These are phyloP conservation scores for Lipomyces yamanashiensis DNA, from an alignment of 805 yeast species.

Conservation along the genomic window DNA sequence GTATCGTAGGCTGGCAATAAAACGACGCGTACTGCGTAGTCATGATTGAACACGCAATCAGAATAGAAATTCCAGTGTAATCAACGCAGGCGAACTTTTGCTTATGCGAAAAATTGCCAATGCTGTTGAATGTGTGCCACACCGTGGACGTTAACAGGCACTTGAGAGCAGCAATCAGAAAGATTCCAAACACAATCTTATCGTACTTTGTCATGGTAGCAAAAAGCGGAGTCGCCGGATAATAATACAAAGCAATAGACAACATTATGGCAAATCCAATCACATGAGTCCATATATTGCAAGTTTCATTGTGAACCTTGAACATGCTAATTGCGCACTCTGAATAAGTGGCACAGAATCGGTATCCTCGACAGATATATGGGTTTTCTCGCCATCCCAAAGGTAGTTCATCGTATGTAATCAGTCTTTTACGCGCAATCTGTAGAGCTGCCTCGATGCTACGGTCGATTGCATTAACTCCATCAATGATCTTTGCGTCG, in stretches of 20 bases:
- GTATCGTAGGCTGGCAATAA: slow-evolving; percentile 58
- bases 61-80: slow-evolving; percentile 88
- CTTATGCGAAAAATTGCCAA: slow-evolving; percentile 62
- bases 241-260: slow-evolving; percentile 62
- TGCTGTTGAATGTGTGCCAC: slow-evolving; percentile 92
- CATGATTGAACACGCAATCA: slow-evolving; percentile 86
- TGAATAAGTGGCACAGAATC: slow-evolving; percentile 70
- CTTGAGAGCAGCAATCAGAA: slow-evolving; percentile 70
- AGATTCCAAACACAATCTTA: slow-evolving; percentile 62
- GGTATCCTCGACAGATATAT: slow-evolving; percentile 79
- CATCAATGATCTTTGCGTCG: slow-evolving; percentile 12
- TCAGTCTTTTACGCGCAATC: slow-evolving; percentile 47
- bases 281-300: slow-evolving; percentile 93
- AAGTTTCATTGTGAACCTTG: slow-evolving; percentile 79
- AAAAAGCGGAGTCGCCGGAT: slow-evolving; percentile 64
- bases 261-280: slow-evolving; percentile 65
- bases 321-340: slow-evolving; percentile 66
- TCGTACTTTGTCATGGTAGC: slow-evolving; percentile 47
- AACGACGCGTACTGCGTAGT: slow-evolving; percentile 83
- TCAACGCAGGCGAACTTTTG: slow-evolving; percentile 88
- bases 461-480: slow-evolving; percentile 31
- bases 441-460: slow-evolving; percentile 32
- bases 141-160: slow-evolving; percentile 78
- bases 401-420: slow-evolving; percentile 87
- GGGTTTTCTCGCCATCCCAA: slow-evolving; percentile 92